Conservation (phyloP, 2,329 filamentous ascomycete genomes). For the Colletotrichum spaethianum region DNA sequence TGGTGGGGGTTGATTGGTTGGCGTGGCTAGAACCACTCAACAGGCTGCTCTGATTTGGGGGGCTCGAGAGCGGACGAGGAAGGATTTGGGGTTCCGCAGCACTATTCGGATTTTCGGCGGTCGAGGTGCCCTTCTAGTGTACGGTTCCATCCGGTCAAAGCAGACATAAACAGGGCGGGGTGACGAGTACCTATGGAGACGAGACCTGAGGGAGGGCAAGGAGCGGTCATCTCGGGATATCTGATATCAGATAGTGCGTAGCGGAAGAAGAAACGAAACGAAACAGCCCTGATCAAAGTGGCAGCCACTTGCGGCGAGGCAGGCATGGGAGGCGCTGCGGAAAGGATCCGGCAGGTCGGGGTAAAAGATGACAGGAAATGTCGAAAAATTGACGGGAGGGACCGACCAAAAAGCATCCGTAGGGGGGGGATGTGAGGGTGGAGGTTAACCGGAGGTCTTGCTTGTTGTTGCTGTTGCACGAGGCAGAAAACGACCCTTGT, state of each 20-base stretch:
- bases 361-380: conserved; percentile 29
- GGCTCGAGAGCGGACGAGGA: conserved; percentile 2
- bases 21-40: not conserved
- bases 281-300: conserved; percentile 26
- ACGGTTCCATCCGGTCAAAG: not conserved
- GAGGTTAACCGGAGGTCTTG: too few relatives aligned
- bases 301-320: conserved; percentile 6
- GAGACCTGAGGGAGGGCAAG: not conserved
- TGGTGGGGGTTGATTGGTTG: not conserved
- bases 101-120: not conserved
- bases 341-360: conserved; percentile 34
- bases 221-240: conserved; percentile 9
- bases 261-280: conserved; percentile 35
- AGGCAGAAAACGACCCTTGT: not conserved
- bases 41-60: not conserved
- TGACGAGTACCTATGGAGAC: not conserved
- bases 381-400: not conserved
- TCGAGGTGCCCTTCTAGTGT: not conserved
- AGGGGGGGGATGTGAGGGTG: not conserved
- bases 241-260: conserved; percentile 1
- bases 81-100: not conserved
- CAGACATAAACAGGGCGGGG: not conserved
- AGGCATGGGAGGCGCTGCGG: conserved; percentile 27
- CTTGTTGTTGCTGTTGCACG: conserved; percentile 16
- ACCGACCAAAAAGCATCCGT: not conserved